A percentile compares a stretch with the other conserved stretches of the same genome.
phyloP scores from a whole-genome alignment of 169 alveolate species.

The Eimeria sp. region DNA sequence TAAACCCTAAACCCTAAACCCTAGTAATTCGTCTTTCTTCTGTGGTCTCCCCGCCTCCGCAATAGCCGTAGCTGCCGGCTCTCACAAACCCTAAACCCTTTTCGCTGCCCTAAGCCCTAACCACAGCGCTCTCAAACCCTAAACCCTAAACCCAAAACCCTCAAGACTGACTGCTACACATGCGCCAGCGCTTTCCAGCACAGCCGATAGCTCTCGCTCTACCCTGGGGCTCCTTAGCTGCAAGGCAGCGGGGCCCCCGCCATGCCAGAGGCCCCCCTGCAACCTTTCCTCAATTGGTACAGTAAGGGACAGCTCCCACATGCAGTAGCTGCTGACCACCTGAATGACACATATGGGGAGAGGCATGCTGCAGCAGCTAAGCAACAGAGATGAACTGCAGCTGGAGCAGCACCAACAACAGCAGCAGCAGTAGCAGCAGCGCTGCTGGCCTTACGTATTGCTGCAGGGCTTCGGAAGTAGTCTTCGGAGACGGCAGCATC shows the following conservation, averaged over 20 bases:
- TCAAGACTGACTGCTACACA: background rate
- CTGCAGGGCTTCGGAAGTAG: constrained; percentile 21
- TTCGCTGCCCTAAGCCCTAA: no score
- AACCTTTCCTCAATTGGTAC: background rate
- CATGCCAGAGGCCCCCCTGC: background rate
- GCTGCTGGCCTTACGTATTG: constrained; percentile 21
- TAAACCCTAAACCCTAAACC: constrained; percentile 40
- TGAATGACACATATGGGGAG: background rate
- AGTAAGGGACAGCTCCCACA: background rate
- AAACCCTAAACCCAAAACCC: background rate
- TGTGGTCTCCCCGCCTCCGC: no score
- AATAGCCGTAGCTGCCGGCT: no score
- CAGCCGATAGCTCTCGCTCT: background rate
- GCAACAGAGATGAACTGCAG: background rate
- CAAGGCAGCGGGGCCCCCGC: constrained; percentile 4
- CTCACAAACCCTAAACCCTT: constrained; percentile 29
- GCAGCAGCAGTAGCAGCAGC: background rate
- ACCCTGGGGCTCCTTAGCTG: constrained; percentile 33
- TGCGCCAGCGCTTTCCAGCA: background rate
- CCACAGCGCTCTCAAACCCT: background rate
- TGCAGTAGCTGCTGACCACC: constrained; percentile 33
- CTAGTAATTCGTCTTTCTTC: no score
- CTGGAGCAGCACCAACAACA: background rate
- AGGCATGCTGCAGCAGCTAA: constrained; percentile 7
- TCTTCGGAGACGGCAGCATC: constrained; percentile 1